These are phyloP conservation scores for Petasospora fabianii DNA, from an alignment of 1,139 yeast genomes.

Conservation along the genomic window DNA sequence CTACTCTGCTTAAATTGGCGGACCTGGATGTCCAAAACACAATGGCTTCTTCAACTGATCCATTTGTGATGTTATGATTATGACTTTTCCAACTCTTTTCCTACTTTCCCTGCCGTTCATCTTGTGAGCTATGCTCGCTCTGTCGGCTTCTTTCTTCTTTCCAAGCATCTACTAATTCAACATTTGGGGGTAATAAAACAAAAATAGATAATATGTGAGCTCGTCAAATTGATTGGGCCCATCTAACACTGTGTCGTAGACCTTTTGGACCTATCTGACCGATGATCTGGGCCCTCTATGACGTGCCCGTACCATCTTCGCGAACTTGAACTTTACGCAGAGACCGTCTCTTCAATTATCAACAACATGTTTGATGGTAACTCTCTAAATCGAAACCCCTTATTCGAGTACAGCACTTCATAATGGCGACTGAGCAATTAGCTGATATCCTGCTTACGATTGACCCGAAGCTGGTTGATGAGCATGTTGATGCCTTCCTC, in stretches of 20 bases:
- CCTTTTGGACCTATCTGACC: too few relatives aligned
- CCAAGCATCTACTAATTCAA: constrained; percentile 3
- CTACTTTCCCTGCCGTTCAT: not conserved
- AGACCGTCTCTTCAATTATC: too few relatives aligned
- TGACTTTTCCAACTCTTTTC: not conserved
- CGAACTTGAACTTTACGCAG: too few relatives aligned
- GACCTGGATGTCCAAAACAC: too few relatives aligned
- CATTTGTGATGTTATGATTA: constrained; percentile 3
- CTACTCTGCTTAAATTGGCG: constrained; percentile 34
- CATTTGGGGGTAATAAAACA: not conserved
- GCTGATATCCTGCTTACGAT: constrained; percentile 18
- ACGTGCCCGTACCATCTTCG: too few relatives aligned
- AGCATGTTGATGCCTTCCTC: constrained; percentile 24
- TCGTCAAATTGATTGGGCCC: not conserved
- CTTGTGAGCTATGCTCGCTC: too few relatives aligned
- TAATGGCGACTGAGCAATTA: too few relatives aligned
- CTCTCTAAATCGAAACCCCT: too few relatives aligned
- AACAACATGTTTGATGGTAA: too few relatives aligned
- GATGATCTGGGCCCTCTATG: too few relatives aligned
- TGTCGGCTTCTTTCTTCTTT: not conserved
- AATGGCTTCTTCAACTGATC: constrained; percentile 12
- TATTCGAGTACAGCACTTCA: too few relatives aligned
- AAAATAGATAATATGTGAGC: not conserved
- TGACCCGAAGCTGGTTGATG: constrained; percentile 24
- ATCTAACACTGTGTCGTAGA: too few relatives aligned